Evolutionary conservation across 352 stramenopile genomes (phyloP), one percentile per base, ranked within the genome.

Genomic region (Pythium monospermum): DNA sequence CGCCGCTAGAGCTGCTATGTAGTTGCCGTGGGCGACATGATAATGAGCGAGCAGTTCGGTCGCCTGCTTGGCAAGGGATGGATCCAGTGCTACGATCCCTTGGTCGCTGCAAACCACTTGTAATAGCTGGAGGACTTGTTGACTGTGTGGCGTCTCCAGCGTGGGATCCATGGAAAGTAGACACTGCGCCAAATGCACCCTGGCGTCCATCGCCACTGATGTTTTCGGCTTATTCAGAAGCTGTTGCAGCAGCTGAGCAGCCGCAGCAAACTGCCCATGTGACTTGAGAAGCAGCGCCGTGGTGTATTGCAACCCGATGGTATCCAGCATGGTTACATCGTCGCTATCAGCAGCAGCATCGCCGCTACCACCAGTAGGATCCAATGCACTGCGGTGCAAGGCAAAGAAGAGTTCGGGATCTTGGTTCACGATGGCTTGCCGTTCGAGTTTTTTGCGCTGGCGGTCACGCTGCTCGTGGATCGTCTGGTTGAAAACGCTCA

Each of bases 281-380:
- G 65, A 46, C 54, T 73, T 64, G 16, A 83, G 38, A 25, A 77
- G 36, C 50, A 86, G 58, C 16, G 75, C 72, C 18, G 73, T 58
- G 2, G 69, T 70, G 54, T 80, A 86, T 16, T 47, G 39, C 36
- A 62, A 47, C 33, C 64, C 74, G 10, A 66, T 43, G 8, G 71
- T 53, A 8, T 64, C 51, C 23, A 57, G 19, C 11, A 33, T 25
- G 19, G 0, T 22, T 4, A 13, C n/a, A 25, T 32, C n/a, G 18
- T 32, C 15, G 3, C 15, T 12, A 11, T 40, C 8, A n/a, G 35
- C 18, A 36, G 33, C 3, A 25, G 22, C 19, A 42, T 47, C 27
- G 35, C 26, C 53, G 37, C n/a, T n/a, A n/a, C n/a, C n/a, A n/a
- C n/a, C n/a, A n/a, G n/a, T n/a, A n/a, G n/a, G n/a, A n/a, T n/a